phyloP scores from a whole-genome alignment of 2,329 filamentous ascomycete genomes.

The Fusarium bulbicola region DNA sequence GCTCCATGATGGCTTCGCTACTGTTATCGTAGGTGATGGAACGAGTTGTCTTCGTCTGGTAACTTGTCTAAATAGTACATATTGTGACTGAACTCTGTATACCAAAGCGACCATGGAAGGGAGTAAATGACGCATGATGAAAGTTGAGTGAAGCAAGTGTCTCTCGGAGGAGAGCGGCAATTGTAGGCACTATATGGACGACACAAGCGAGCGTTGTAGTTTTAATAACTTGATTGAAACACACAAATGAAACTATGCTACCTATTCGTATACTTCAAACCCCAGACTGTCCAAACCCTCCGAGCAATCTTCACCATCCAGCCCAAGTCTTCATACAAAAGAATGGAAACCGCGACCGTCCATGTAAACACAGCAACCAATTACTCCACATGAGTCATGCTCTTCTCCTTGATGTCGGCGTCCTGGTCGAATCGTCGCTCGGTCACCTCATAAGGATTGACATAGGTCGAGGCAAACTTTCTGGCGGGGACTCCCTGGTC shows the following conservation, averaged over 20 bases:
- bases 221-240: not conserved
- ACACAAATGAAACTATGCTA: not conserved
- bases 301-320: not conserved
- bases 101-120: accelerated
- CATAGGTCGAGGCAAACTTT: not conserved
- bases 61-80: accelerated
- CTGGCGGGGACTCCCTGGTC: not conserved
- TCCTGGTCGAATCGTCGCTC: not conserved
- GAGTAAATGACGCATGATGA: accelerated
- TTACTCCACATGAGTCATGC: not conserved
- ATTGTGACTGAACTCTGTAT: no score
- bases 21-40: accelerated
- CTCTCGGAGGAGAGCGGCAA: not conserved
- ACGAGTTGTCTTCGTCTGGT: accelerated
- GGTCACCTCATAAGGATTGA: not conserved
- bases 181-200: not conserved
- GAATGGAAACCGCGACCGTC: not conserved
- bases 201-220: no score
- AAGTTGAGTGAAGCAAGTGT: accelerated
- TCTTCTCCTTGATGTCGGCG: not conserved
- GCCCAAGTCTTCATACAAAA: not conserved
- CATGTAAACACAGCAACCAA: not conserved
- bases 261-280: not conserved
- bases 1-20: not conserved
- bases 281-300: not conserved